phyloP scores from a whole-genome alignment of 2,329 filamentous ascomycete species.

The Fusarium tricinctum region DNA sequence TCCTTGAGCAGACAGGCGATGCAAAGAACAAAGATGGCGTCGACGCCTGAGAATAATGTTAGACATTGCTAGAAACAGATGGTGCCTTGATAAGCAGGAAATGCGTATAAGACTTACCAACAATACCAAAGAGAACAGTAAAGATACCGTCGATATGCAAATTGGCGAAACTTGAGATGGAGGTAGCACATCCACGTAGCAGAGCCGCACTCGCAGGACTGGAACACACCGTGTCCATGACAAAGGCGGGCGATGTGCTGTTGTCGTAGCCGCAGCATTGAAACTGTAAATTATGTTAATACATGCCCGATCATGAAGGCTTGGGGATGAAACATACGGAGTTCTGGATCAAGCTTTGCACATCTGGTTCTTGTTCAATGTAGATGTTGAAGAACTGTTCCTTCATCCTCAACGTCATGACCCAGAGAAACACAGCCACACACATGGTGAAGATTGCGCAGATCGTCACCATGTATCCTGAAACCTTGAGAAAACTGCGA shows the following conservation, averaged over 20 bases:
- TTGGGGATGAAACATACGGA: constrained; percentile 63
- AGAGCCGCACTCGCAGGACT: constrained; percentile 79
- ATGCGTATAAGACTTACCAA: constrained; percentile 63
- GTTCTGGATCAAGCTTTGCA: constrained; percentile 79
- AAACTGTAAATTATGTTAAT: constrained; percentile 65
- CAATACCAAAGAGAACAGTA: constrained; percentile 83
- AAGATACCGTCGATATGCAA: constrained; percentile 81
- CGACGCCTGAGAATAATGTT: constrained; percentile 61
- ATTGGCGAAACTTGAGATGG: constrained; percentile 78
- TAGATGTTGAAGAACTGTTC: constrained; percentile 73
- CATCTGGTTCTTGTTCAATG: constrained; percentile 65
- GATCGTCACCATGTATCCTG: constrained; percentile 74
- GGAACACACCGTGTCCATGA: constrained; percentile 76
- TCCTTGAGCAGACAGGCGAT: constrained; percentile 84
- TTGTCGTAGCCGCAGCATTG: constrained; percentile 85
- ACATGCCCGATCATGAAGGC: background rate
- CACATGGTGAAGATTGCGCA: constrained; percentile 74
- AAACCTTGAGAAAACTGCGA: constrained; percentile 77
- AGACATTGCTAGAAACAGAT: background rate
- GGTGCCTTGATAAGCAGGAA: no score
- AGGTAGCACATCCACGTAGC: constrained; percentile 76
- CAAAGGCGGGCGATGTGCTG: constrained; percentile 78
- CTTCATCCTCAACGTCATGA: constrained; percentile 78
- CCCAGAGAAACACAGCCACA: constrained; percentile 78
- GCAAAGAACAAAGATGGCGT: constrained; percentile 76